A percentile compares a stretch with the other conserved stretches of the same genome.
phyloP scores from a whole-genome alignment of 2,329 filamentous ascomycete species.

The Neofusicoccum ribis region DNA sequence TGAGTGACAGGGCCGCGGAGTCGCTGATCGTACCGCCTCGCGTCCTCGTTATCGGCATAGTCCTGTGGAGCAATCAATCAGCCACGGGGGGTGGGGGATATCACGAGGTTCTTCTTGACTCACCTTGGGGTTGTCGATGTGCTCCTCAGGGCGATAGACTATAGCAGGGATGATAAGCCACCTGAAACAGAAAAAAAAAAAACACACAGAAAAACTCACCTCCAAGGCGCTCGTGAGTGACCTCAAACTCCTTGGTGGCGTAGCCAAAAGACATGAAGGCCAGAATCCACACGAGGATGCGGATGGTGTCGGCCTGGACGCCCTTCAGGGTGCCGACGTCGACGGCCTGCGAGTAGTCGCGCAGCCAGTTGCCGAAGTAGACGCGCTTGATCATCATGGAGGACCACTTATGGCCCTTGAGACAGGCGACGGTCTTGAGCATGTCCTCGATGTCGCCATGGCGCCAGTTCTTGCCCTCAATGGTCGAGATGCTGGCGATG shows the following conservation, averaged over 20 bases:
- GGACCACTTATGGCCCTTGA: constrained; percentile 45
- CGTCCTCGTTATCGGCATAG: constrained; percentile 70
- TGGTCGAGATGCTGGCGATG: constrained; percentile 43
- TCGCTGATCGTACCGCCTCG: constrained; percentile 75
- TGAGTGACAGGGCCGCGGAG: constrained; percentile 72
- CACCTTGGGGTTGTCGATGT: constrained; percentile 51
- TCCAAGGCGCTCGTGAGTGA: constrained; percentile 54
- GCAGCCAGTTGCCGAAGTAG: constrained; percentile 48
- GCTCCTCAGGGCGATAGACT: constrained; percentile 51
- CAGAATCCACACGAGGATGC: constrained; percentile 56
- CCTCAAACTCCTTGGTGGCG: constrained; percentile 58
- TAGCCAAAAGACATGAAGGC: constrained; percentile 60
- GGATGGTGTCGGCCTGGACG: constrained; percentile 55
- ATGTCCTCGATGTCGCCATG: constrained; percentile 56
- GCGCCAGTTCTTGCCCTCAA: constrained; percentile 53
- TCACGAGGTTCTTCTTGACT: not conserved
- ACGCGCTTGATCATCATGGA: constrained; percentile 49
- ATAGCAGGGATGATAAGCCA: not conserved
- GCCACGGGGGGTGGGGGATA: not conserved
- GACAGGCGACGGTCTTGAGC: constrained; percentile 50
- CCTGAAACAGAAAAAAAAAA: not conserved
- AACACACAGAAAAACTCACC: constrained; percentile 33
- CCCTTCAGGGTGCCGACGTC: constrained; percentile 56
- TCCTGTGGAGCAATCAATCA: constrained; percentile 28
- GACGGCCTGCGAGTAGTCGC: constrained; percentile 57